Evolutionary conservation across 768 basidiomycete genomes (phyloP).

Genomic region (Tephrocybe sp.): DNA sequence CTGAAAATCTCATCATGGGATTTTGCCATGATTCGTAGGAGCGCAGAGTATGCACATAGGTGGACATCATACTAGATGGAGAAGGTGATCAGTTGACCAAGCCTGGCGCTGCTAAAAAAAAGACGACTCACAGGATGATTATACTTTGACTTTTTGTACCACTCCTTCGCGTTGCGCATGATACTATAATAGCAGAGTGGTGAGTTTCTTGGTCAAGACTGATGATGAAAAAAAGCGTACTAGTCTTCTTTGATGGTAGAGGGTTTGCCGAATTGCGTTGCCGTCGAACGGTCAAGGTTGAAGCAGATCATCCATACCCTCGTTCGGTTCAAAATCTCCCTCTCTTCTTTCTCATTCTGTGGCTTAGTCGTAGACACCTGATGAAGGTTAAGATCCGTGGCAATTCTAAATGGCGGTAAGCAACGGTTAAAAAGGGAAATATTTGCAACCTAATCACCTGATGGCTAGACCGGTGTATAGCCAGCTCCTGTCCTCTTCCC

Average conservation of each 20-base stretch:
- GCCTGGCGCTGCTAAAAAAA: background rate
- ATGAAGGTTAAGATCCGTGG: conserved; percentile 86
- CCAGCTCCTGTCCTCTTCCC: conserved; percentile 93
- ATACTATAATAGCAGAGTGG: conserved; percentile 37
- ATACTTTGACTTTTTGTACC: conserved; percentile 70
- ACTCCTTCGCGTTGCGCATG: conserved; percentile 67
- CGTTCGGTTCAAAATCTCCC: conserved; percentile 81
- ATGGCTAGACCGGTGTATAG: conserved; percentile 85
- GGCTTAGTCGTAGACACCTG: conserved; percentile 58
- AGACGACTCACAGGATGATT: conserved; percentile 46
- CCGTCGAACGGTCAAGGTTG: conserved; percentile 83
- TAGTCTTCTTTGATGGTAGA: conserved; percentile 85
- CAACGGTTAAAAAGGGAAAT: background rate
- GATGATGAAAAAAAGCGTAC: conserved; percentile 34
- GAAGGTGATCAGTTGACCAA: background rate
- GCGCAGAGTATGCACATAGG: conserved; percentile 67
- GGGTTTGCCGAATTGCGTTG: conserved; percentile 88
- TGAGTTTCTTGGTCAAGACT: background rate
- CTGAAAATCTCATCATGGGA: conserved; percentile 81
- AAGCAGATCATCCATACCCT: conserved; percentile 92
- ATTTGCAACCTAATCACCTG: conserved; percentile 40
- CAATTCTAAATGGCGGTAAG: conserved; percentile 50
- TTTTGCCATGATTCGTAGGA: conserved; percentile 65
- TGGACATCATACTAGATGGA: conserved; percentile 65
- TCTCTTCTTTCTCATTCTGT: conserved; percentile 70